phyloP scores from a whole-genome alignment of 129 eudicot species.

The Solidago caesia region DNA sequence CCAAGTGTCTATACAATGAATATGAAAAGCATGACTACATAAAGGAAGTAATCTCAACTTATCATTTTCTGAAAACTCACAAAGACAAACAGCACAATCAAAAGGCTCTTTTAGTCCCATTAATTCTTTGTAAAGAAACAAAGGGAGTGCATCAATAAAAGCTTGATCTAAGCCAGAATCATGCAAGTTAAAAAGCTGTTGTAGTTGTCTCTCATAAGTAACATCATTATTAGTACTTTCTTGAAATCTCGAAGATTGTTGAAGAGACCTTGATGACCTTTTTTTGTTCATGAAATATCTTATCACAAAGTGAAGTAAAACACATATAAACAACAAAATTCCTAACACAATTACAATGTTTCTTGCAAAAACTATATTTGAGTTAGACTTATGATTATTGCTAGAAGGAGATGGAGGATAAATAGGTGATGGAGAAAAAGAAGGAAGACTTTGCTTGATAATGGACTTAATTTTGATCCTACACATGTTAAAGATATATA shows the following conservation, averaged over 20 bases:
- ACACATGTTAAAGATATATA: conserved; percentile 28
- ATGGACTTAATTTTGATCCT: conserved; percentile 28
- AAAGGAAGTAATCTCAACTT: conserved; percentile 74
- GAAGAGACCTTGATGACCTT: conserved; percentile 39
- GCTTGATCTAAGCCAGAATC: conserved; percentile 91
- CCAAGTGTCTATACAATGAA: conserved; percentile 95
- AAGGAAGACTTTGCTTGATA: conserved; percentile 29
- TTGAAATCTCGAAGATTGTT: conserved; percentile 52
- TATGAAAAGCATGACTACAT: conserved; percentile 96
- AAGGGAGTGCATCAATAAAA: conserved; percentile 82
- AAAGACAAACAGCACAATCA: conserved; percentile 96
- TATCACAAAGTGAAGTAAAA: conserved; percentile 56
- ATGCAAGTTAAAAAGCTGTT: conserved; percentile 74
- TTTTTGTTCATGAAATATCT: conserved; percentile 50
- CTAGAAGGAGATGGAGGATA: conserved; percentile 32
- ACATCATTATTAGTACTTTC: conserved; percentile 35
- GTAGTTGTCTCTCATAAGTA: conserved; percentile 70
- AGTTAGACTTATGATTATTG: conserved; percentile 43
- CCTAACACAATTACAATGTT: conserved; percentile 55
- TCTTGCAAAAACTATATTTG: conserved; percentile 44
- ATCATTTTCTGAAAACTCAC: conserved; percentile 75
- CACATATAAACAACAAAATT: conserved; percentile 54
- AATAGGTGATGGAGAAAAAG: conserved; percentile 34
- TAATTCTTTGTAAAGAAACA: conserved; percentile 75
- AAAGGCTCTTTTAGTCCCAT: conserved; percentile 83